These are phyloP conservation scores for Penicillium sp. DNA, from an alignment of 2,329 filamentous ascomycete species.

Conservation along the genomic window DNA sequence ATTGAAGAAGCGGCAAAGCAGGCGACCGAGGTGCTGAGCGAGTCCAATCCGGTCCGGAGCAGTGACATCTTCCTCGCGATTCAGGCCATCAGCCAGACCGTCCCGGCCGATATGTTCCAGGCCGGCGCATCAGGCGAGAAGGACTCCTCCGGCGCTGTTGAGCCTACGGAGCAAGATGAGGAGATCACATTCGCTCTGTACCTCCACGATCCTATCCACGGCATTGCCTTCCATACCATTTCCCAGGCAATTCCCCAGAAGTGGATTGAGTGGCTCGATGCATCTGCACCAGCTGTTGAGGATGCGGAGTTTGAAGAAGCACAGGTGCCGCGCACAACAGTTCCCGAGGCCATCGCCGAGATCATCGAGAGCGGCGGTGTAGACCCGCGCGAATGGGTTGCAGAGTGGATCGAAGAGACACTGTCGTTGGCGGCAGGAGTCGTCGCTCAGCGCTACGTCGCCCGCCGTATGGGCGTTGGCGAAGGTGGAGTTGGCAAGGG, in stretches of 20 bases:
- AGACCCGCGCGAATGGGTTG: conserved; percentile 94
- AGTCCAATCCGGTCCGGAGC: conserved; percentile 84
- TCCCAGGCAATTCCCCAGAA: conserved; percentile 79
- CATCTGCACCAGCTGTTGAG: conserved; percentile 49
- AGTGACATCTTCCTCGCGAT: conserved; percentile 96
- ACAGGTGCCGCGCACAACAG: conserved; percentile 28
- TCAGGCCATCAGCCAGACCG: conserved; percentile 72
- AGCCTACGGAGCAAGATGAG: conserved; percentile 48
- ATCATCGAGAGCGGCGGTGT: conserved; percentile 74
- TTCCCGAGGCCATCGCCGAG: conserved; percentile 82
- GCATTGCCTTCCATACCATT: conserved; percentile 78
- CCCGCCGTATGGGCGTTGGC: conserved; percentile 91
- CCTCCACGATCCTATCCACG: conserved; percentile 81
- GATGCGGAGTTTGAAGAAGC: conserved; percentile 41
- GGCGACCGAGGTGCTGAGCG: conserved; percentile 74
- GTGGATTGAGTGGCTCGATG: conserved; percentile 92
- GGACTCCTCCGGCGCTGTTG: conserved; percentile 33
- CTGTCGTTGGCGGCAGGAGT: conserved; percentile 75
- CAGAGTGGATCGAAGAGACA: conserved; percentile 93
- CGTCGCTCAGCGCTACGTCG: conserved; percentile 92
- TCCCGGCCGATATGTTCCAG: conserved; percentile 66
- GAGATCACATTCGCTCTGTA: conserved; percentile 75
- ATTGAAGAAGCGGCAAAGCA: conserved; percentile 75
- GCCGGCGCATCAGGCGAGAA: conserved; percentile 49
- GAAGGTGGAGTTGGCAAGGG: conserved; percentile 67